phyloP scores from a whole-genome alignment of 1,284 basidiomycete species.

The Gomphus bonarii region DNA sequence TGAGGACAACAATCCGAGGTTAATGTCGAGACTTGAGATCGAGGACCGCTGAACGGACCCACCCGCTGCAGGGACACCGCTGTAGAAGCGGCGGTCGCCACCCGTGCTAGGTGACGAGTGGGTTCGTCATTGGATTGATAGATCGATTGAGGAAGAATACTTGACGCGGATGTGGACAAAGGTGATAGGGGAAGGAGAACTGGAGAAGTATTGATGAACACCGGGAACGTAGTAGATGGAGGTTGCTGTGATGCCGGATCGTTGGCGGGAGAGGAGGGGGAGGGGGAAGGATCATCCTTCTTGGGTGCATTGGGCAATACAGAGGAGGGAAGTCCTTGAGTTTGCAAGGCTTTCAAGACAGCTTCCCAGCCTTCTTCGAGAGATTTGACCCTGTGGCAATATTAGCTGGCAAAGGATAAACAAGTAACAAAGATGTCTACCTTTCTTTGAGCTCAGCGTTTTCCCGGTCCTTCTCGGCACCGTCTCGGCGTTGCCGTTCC shows the following conservation, averaged over 20 bases:
- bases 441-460: slow-evolving; percentile 66
- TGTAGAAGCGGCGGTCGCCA: slow-evolving; percentile 63
- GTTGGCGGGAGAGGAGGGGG: slow-evolving; percentile 19
- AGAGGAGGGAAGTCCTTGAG: slow-evolving; percentile 46
- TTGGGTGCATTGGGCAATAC: slow-evolving; percentile 19
- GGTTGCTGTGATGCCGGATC: slow-evolving; percentile 19
- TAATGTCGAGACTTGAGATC: slow-evolving; percentile 4
- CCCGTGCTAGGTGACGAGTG: slow-evolving; percentile 92
- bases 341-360: slow-evolving; percentile 60
- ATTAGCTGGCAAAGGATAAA: background rate
- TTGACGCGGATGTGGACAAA: slow-evolving; percentile 24
- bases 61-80: slow-evolving; percentile 84
- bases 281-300: slow-evolving; percentile 17
- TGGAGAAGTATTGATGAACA: slow-evolving; percentile 5
- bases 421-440: slow-evolving; percentile 4
- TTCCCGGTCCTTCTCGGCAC: slow-evolving; percentile 43
- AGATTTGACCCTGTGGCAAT: slow-evolving; percentile 36
- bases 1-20: background rate
- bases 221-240: slow-evolving; percentile 16
- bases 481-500: slow-evolving; percentile 26
- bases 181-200: slow-evolving; percentile 15
- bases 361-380: slow-evolving; percentile 73
- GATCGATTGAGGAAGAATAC: slow-evolving; percentile 39
- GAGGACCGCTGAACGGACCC: slow-evolving; percentile 22
- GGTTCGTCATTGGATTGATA: slow-evolving; percentile 35